Evolutionary conservation across 2,329 filamentous ascomycete genomes (phyloP).

Genomic region (Xylariales sp.): DNA sequence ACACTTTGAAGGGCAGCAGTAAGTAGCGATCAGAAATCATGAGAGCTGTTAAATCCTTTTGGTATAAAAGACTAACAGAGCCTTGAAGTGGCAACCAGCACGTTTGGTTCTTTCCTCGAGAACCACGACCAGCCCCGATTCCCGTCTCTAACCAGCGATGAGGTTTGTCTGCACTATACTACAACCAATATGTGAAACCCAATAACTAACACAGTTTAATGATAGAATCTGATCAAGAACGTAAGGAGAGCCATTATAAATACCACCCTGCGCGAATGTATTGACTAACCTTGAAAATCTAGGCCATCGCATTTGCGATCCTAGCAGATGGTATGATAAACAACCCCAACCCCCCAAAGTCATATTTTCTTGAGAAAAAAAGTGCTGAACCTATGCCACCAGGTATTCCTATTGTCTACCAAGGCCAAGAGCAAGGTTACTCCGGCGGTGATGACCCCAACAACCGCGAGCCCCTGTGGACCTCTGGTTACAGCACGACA

Average conservation of each 20-base stretch:
- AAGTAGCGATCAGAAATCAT: background rate
- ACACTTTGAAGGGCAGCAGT: slow-evolving; percentile 14
- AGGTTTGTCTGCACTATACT: slow-evolving; percentile 10
- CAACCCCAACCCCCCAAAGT: too few species aligned
- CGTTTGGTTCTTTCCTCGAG: slow-evolving; percentile 40
- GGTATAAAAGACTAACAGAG: too few species aligned
- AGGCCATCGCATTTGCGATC: slow-evolving; percentile 46
- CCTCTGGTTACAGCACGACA: slow-evolving; percentile 37
- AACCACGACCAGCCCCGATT: slow-evolving; percentile 46
- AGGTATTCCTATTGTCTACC: slow-evolving; percentile 53
- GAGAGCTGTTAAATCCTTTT: too few species aligned
- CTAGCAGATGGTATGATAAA: slow-evolving; percentile 41
- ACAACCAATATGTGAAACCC: background rate
- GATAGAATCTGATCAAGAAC: slow-evolving; percentile 41
- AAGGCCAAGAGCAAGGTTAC: slow-evolving; percentile 55
- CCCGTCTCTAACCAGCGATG: slow-evolving; percentile 38
- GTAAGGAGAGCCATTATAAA: slow-evolving; percentile 7
- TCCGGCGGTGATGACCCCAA: slow-evolving; percentile 33
- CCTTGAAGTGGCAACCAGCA: slow-evolving; percentile 24
- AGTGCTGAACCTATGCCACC: too few species aligned
- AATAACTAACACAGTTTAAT: background rate
- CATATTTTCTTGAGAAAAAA: too few species aligned
- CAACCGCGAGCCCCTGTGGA: slow-evolving; percentile 48
- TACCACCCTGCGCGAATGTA: too few species aligned
- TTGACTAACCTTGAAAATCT: background rate